Percentiles rank a stretch among this genome's conserved stretches.
These are phyloP conservation scores for Pyrenula aspistea DNA, from an alignment of 495 filamentous ascomycete genomes.

Conservation along the genomic window DNA sequence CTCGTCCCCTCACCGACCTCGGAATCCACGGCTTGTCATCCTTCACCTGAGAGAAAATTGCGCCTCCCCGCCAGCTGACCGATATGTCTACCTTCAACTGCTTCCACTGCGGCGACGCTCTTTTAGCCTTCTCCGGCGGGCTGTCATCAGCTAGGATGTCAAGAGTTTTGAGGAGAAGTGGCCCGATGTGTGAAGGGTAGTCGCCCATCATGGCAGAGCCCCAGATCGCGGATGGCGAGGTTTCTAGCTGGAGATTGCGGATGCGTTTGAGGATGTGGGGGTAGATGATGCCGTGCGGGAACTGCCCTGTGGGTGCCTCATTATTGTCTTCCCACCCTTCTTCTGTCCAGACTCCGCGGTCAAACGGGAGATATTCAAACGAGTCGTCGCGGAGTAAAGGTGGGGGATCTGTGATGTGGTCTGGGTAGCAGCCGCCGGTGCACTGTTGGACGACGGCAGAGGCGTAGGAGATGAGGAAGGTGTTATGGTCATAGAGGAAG, in stretches of 20 bases:
- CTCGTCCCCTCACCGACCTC: background rate
- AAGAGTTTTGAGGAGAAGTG: background rate
- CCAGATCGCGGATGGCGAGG: background rate
- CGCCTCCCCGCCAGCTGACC: background rate
- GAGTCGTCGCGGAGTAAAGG: background rate
- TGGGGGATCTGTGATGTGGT: background rate
- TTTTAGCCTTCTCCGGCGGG: background rate
- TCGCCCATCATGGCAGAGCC: background rate
- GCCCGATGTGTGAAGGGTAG: background rate
- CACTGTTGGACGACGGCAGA: background rate
- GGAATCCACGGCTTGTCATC: background rate
- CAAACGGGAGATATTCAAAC: background rate
- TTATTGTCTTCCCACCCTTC: background rate
- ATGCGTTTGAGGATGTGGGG: background rate
- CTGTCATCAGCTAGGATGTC: background rate
- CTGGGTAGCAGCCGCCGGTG: background rate
- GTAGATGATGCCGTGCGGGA: background rate
- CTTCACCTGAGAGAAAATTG: background rate
- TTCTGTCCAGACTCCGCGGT: background rate
- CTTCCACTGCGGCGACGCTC: background rate
- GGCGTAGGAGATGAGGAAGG: background rate
- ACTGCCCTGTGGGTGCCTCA: background rate
- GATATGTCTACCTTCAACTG: background rate
- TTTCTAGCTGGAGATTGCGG: background rate
- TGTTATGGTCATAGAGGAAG: background rate